These are phyloP conservation scores for Tylopilus sp. DNA, from an alignment of 1,284 basidiomycete genomes.

Conservation along the genomic window DNA sequence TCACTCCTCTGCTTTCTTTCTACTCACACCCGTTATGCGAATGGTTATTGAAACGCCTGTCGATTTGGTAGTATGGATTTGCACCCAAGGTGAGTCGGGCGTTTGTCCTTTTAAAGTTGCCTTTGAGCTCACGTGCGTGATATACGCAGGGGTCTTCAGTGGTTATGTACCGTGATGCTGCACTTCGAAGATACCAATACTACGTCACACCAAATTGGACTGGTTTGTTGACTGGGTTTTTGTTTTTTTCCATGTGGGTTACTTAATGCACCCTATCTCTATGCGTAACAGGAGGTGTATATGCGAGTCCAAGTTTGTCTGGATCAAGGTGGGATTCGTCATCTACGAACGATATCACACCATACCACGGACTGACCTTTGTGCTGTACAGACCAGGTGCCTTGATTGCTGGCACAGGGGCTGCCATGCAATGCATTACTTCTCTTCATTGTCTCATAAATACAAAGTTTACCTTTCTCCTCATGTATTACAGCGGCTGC, in stretches of 20 bases:
- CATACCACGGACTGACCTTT: background rate
- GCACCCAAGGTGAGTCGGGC: slow-evolving; percentile 74
- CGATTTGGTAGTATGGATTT: slow-evolving; percentile 74
- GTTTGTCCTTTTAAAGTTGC: background rate
- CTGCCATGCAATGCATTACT: slow-evolving; percentile 89
- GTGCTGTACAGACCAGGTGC: slow-evolving; percentile 80
- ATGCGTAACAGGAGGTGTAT: slow-evolving; percentile 69
- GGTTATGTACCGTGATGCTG: slow-evolving; percentile 88
- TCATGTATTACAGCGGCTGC: slow-evolving; percentile 75
- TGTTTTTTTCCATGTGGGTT: background rate
- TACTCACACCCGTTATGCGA: background rate
- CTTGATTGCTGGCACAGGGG: slow-evolving; percentile 96
- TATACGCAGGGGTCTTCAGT: slow-evolving; percentile 84
- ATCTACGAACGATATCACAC: background rate
- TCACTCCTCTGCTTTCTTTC: background rate
- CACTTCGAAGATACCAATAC: slow-evolving; percentile 85
- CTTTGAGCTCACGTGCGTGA: background rate
- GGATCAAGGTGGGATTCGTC: slow-evolving; percentile 78
- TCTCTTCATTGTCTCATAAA: slow-evolving; percentile 2
- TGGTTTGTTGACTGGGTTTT: slow-evolving; percentile 48
- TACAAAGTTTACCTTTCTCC: background rate
- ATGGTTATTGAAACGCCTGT: slow-evolving; percentile 16
- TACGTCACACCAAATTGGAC: slow-evolving; percentile 87
- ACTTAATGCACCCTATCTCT: background rate
- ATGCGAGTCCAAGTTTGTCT: slow-evolving; percentile 88